Evolutionary conservation across 371 early-diverging fungal genomes (phyloP), one percentile per base, ranked within the genome.

Genomic region (Nematocida displodere): DNA sequence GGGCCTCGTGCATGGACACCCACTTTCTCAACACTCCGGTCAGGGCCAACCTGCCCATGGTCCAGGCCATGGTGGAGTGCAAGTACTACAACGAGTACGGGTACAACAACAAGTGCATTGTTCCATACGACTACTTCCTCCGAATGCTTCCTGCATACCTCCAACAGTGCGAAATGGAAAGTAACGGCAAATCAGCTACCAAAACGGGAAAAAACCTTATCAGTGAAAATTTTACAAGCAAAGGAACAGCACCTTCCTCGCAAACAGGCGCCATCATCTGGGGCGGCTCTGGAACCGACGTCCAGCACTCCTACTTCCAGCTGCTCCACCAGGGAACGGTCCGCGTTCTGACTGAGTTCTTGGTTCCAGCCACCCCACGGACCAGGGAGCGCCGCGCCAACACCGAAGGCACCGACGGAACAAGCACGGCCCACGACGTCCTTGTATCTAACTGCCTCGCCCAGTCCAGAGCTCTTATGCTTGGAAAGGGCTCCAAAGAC

Each of bases 271-370:
- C 94, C 40, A 92, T 96, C 83, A 91, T 97, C 78, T 96, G 96
- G 92, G 98, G 98, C 79, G 96, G 95, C 80, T 90, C 93, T 28
- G 98, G 98, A 47, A 97, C 98, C 79, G 93, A 96, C 84, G 92
- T 92, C 58, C 98, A 97, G 85, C 98, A 97, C 79, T 95, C 98
- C 22, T 97, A 95, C 86, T 97, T 95, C 83, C 98, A 97, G 85
- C 86, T 95, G 71, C 91, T 95, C 71, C 98, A 97, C 83, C 98
- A 97, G 86, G 96, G 96, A 54, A 94, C 96, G 46, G 90, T 92
- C 83, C 79, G 93, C 44, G 89, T 94, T 56, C 93, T 95, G 34
- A 87, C 87, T 80, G 98, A 97, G 83, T 93, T 97, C 85, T 81
- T 97, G 61, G 91, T 94, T 49, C 92, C 94, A 39, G 87, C 92